A percentile compares a stretch with the other conserved stretches of the same genome.
These are phyloP conservation scores for Calocybe gangraenosa DNA, from an alignment of 768 basidiomycete species.

Conservation along the genomic window DNA sequence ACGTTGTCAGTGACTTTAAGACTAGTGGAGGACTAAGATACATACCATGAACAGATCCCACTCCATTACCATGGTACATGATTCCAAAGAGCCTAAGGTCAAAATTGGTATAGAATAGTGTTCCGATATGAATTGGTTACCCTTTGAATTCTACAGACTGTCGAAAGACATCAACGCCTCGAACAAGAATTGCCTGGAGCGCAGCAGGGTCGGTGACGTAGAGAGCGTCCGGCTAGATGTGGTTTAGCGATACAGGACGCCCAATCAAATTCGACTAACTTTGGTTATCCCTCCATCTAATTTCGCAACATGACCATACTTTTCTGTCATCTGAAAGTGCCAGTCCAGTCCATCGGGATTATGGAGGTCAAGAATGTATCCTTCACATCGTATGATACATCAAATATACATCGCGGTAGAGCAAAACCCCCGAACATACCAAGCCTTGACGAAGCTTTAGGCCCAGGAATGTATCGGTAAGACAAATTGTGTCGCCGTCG, in stretches of 20 bases:
- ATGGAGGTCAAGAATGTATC: conserved; percentile 20
- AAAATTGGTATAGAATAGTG: no score
- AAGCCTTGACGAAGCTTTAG: conserved; percentile 12
- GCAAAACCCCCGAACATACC: conserved; percentile 3
- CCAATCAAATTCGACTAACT: conserved; percentile 4
- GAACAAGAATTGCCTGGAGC: conserved; percentile 20
- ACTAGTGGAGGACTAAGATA: neutral
- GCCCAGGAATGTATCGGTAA: conserved; percentile 13
- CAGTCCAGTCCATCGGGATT: conserved; percentile 16
- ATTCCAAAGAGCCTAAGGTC: conserved; percentile 20
- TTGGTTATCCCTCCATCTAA: conserved; percentile 17
- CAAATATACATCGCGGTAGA: neutral
- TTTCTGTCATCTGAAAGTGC: conserved; percentile 21
- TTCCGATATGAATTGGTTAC: conserved; percentile 8
- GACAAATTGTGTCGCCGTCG: conserved; percentile 5
- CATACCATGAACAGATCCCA: conserved; percentile 22
- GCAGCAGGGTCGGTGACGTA: conserved; percentile 24
- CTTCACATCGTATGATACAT: conserved; percentile 2
- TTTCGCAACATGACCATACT: conserved; percentile 20
- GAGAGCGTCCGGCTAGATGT: conserved; percentile 18
- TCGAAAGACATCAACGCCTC: conserved; percentile 17
- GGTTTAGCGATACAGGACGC: neutral
- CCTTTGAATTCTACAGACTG: conserved; percentile 23
- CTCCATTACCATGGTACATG: conserved; percentile 20
- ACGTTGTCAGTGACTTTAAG: no score